Evolutionary conservation across 1,284 basidiomycete genomes (phyloP).

Genomic region (Ustanciosporium gigantosporum): DNA sequence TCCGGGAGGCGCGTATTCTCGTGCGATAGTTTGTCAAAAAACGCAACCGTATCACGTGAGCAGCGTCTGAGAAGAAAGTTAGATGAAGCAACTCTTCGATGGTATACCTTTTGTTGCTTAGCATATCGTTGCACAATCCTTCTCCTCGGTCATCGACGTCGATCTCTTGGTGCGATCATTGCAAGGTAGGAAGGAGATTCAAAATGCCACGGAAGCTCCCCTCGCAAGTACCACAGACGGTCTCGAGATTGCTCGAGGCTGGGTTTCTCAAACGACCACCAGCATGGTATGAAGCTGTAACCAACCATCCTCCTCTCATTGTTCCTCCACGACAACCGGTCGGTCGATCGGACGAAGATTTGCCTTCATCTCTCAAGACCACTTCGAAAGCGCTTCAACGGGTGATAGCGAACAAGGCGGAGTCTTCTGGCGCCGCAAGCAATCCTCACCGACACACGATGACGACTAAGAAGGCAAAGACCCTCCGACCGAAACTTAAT

Average conservation of each 20-base stretch:
- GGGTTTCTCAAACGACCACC: conserved; percentile 74
- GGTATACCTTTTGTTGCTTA: no score
- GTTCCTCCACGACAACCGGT: conserved; percentile 76
- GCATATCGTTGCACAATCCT: no score
- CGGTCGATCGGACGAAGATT: conserved; percentile 63
- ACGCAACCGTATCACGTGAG: no score
- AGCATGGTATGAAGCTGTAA: conserved; percentile 81
- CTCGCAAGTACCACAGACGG: conserved; percentile 83
- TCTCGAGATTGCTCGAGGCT: conserved; percentile 78
- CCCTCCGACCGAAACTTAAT: conserved; percentile 65
- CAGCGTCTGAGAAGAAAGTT: no score
- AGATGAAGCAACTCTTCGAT: no score
- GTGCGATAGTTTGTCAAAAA: no score
- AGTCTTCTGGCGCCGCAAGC: not conserved
- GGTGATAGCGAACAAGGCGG: not conserved
- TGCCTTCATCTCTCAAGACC: conserved; percentile 38
- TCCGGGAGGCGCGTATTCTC: no score
- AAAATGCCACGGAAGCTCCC: conserved; percentile 84
- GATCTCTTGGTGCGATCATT: no score
- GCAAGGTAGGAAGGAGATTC: no score
- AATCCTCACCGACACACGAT: conserved; percentile 13
- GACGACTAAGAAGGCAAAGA: conserved; percentile 56
- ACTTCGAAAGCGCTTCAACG: conserved; percentile 5
- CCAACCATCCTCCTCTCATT: conserved; percentile 82
- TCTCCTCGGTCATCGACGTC: no score